Evolutionary conservation across 176 grass and related monocot species (phyloP).

Genomic region (Neostapfia colusana): DNA sequence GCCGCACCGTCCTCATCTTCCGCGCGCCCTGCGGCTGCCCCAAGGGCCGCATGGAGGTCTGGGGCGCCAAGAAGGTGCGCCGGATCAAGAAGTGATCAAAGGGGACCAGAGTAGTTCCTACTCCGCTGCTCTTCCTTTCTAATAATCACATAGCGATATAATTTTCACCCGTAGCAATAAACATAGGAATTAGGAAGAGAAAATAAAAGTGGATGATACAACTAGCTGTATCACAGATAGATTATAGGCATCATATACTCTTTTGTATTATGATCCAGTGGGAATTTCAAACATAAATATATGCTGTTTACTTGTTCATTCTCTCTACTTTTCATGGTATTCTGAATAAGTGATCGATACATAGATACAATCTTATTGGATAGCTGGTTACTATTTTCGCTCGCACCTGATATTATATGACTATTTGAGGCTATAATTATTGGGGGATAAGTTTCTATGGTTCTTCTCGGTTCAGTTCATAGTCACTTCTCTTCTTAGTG

Average conservation of each 20-base stretch:
- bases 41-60: conserved; percentile 90
- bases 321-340: conserved; percentile 16
- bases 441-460: not conserved
- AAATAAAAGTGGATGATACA: conserved; percentile 47
- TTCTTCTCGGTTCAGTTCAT: not conserved
- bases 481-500: not conserved
- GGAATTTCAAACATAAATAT: conserved; percentile 30
- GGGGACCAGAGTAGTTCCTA: conserved; percentile 5
- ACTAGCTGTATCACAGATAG: conserved; percentile 33
- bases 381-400: not conserved
- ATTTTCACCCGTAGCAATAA: conserved; percentile 34
- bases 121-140: conserved; percentile 15
- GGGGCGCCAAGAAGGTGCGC: conserved; percentile 82
- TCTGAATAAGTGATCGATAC: conserved; percentile 23
- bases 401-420: not conserved
- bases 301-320: conserved; percentile 29
- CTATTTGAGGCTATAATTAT: not conserved
- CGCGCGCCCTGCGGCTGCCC: conserved; percentile 73
- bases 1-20: conserved; percentile 87
- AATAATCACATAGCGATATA: conserved; percentile 34
- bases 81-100: conserved; percentile 80
- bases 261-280: conserved; percentile 38
- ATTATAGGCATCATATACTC: conserved; percentile 34
- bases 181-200: conserved; percentile 38
- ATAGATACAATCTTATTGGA: not conserved